A percentile compares a stretch with the other conserved stretches of the same genome.
These are phyloP conservation scores for Plectranthus barbatus DNA, from an alignment of 257 asterid species.

Conservation along the genomic window DNA sequence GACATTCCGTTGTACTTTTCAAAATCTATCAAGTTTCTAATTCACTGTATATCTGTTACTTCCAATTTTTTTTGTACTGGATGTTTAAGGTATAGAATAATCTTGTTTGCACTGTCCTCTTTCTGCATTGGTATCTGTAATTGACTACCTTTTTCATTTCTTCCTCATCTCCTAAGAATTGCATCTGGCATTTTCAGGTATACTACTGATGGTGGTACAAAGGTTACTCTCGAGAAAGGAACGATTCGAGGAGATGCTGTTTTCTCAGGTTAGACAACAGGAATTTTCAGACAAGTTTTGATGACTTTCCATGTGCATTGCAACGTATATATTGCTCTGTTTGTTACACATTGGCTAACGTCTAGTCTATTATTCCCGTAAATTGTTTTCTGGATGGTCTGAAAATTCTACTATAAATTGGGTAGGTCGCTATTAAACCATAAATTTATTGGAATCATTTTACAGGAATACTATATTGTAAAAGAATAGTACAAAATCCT, in stretches of 20 bases:
- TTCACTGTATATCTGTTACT: background rate
- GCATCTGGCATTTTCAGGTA: conserved; percentile 50
- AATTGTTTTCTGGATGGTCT: background rate
- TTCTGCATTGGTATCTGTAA: background rate
- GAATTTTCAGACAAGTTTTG: conserved; percentile 5
- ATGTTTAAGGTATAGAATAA: background rate
- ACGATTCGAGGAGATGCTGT: conserved; percentile 70
- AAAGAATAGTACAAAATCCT: too few relatives aligned
- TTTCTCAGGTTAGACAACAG: conserved; percentile 58
- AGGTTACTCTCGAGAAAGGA: conserved; percentile 80
- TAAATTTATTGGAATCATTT: too few relatives aligned
- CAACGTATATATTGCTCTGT: background rate
- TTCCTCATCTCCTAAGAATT: conserved; percentile 3
- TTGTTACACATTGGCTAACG: background rate
- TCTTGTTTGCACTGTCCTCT: background rate
- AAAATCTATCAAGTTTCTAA: background rate
- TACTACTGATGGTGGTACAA: conserved; percentile 89
- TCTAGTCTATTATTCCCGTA: background rate
- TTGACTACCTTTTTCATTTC: background rate
- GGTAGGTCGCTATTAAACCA: too few relatives aligned
- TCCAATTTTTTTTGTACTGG: background rate
- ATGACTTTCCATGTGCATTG: background rate
- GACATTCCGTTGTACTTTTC: too few relatives aligned
- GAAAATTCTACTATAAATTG: too few relatives aligned
- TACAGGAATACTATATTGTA: too few relatives aligned